A percentile compares a stretch with the other conserved stretches of the same genome.
Conservation (phyloP, 257 asterid genomes). For the Echium plantagineum region DNA sequence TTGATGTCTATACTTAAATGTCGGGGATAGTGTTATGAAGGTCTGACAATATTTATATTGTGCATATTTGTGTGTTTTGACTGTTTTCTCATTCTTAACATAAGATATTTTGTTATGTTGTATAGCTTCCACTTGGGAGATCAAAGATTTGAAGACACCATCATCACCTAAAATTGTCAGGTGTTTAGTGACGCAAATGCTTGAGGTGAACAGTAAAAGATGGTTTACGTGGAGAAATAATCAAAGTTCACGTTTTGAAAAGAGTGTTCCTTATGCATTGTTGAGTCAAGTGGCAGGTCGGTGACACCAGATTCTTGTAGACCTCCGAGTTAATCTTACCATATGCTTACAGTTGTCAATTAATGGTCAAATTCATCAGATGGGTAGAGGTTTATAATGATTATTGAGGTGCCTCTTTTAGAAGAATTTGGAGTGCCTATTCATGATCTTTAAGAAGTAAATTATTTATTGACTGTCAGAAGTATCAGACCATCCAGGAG, state of each 20-base stretch:
- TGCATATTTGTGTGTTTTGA: not conserved
- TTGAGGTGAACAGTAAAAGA: constrained; percentile 68
- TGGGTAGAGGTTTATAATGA: too few species aligned
- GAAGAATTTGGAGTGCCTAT: not conserved
- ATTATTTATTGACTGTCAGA: not conserved
- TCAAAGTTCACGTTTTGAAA: constrained; percentile 60
- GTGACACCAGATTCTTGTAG: constrained; percentile 20
- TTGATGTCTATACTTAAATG: not conserved
- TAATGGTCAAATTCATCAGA: too few species aligned
- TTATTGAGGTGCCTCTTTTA: not conserved
- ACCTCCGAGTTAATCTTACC: not conserved
- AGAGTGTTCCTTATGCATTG: constrained; percentile 75
- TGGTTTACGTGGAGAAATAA: constrained; percentile 88
- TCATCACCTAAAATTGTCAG: constrained; percentile 28
- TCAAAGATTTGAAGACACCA: constrained; percentile 47
- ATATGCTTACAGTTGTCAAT: not conserved
- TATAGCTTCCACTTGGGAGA: constrained; percentile 97
- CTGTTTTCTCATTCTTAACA: not conserved
- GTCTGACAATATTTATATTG: not conserved
- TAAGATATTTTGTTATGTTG: constrained; percentile 7
- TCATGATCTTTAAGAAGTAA: not conserved
- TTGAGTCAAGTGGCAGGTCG: constrained; percentile 95
- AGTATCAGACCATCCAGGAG: not conserved
- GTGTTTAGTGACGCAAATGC: constrained; percentile 77
- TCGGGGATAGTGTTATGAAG: not conserved